Conservation (phyloP, 2,329 filamentous ascomycete species). For the Bipolaris victoriae region DNA sequence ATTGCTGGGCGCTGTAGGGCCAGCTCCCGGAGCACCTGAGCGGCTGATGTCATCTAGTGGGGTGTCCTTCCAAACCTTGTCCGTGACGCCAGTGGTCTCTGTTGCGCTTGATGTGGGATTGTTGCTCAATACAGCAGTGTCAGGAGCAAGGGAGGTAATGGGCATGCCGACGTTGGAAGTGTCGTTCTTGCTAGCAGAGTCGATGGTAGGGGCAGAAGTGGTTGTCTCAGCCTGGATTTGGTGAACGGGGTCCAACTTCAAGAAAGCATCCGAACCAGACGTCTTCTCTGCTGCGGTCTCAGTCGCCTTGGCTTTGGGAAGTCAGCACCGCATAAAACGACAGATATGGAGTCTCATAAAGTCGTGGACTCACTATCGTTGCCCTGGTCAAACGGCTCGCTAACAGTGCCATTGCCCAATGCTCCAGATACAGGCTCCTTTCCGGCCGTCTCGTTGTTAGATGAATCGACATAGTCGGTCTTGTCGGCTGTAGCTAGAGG, state of each 20-base stretch:
- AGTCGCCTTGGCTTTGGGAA: constrained; percentile 11
- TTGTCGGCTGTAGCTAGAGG: constrained; percentile 21
- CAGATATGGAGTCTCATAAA: background rate
- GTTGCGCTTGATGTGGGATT: constrained; percentile 30
- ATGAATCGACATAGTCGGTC: constrained; percentile 13
- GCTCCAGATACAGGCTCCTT: constrained; percentile 77
- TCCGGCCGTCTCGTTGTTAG: constrained; percentile 47
- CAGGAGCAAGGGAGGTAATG: constrained; percentile 28
- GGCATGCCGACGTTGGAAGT: constrained; percentile 23
- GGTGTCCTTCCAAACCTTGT: constrained; percentile 35
- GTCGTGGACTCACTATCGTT: constrained; percentile 54
- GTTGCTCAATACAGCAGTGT: constrained; percentile 27
- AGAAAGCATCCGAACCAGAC: constrained; percentile 19
- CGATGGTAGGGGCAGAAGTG: constrained; percentile 16
- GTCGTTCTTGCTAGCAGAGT: constrained; percentile 22
- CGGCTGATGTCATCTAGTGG: constrained; percentile 35
- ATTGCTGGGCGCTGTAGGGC: constrained; percentile 22
- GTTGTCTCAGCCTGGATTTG: constrained; percentile 10
- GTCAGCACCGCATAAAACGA: constrained; percentile 1
- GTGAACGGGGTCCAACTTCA: constrained; percentile 23
- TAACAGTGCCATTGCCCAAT: constrained; percentile 68
- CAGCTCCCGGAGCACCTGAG: constrained; percentile 31
- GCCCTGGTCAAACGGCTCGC: constrained; percentile 80
- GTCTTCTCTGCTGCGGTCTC: constrained; percentile 8
- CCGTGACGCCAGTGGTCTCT: constrained; percentile 39